Percentiles rank a stretch among this genome's conserved stretches.
Evolutionary conservation across 2,329 filamentous ascomycete species (phyloP).

Genomic region (Ceratocystis eucalypticola): DNA sequence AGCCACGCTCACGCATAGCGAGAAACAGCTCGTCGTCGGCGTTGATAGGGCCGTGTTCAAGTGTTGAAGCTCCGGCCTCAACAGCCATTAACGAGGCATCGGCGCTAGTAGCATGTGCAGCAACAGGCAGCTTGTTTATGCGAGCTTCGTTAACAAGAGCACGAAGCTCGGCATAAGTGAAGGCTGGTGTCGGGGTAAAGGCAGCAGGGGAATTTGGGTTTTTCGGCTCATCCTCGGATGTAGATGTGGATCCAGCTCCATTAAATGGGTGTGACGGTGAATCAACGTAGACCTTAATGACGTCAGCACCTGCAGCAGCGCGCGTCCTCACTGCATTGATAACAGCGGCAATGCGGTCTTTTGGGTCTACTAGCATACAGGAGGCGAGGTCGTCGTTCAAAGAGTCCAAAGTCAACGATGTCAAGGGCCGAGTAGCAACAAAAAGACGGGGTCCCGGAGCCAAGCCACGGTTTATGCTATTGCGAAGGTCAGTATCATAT

Average conservation of each 20-base stretch:
- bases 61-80: slow-evolving; percentile 32
- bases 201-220: slow-evolving; percentile 21
- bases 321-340: slow-evolving; percentile 34
- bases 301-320: slow-evolving; percentile 35
- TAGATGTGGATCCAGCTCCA: slow-evolving; percentile 26
- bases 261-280: slow-evolving; percentile 34
- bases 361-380: slow-evolving; percentile 26
- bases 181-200: slow-evolving; percentile 28
- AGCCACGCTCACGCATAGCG: slow-evolving; percentile 32
- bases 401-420: slow-evolving; percentile 32
- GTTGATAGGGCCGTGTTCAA: slow-evolving; percentile 34
- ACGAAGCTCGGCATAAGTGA: slow-evolving; percentile 37
- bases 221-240: slow-evolving; percentile 28
- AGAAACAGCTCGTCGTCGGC: slow-evolving; percentile 30
- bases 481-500: slow-evolving; percentile 37
- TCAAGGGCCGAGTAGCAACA: slow-evolving; percentile 39
- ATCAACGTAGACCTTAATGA: slow-evolving; percentile 41
- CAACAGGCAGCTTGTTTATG: slow-evolving; percentile 30
- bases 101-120: slow-evolving; percentile 31
- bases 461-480: slow-evolving; percentile 41
- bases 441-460: slow-evolving; percentile 42
- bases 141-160: slow-evolving; percentile 36
- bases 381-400: slow-evolving; percentile 5
- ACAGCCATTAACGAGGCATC: slow-evolving; percentile 34
- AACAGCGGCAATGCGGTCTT: slow-evolving; percentile 35